Base-by-base conservation (phyloP, 2,329 filamentous ascomycete species). In the Lecanosticta acicola region DNA sequence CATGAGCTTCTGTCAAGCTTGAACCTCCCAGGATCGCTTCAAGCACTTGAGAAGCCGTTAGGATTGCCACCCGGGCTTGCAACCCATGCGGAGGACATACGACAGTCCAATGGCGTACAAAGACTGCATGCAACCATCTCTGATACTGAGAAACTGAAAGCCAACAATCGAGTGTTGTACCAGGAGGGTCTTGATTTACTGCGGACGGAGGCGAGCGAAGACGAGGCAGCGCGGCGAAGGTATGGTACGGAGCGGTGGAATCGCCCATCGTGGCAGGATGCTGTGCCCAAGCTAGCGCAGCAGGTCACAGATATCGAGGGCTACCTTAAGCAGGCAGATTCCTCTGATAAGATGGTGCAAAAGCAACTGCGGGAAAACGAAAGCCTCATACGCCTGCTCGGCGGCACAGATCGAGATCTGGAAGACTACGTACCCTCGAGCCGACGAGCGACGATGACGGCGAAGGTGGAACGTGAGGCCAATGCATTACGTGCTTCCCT, bases 31-130 rank as follows among this genome's bases (percentile, higher is more conserved):
- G 93, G 93, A 0, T 94, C 91, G 1, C 70, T 98, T 3, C 93
- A 98, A 64, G 93, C 93, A 0, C 75, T 97, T 1, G 93, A 98
- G 64, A 97, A 96, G 63, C 93, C 93, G 0, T 75, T 98, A 0
- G 93, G 93, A 0, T 68, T 98, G 3, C 93, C 93, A 0, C 87
- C 88, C 0, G 86, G 81, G 13, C 70, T 98, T 1, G 79, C 89
- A 2, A 87, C 93, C 17, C 93, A 96, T 58, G 91, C 91, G 0
- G 91, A 97, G 63, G 93, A 97, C 62, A 84, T 98, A 39, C 79
- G 90, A 16, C 91, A 97, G 63, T 86, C 90, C 45, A 89, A 95
- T 60, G 91, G 88, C 0, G 72, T 95, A 24, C 81, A 84, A 45
- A 76, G 86, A 20, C 70, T 97, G 0, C 80, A 86, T 42, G 79